phyloP scores from a whole-genome alignment of 306 rosid genomes.

The Myrica gale region DNA sequence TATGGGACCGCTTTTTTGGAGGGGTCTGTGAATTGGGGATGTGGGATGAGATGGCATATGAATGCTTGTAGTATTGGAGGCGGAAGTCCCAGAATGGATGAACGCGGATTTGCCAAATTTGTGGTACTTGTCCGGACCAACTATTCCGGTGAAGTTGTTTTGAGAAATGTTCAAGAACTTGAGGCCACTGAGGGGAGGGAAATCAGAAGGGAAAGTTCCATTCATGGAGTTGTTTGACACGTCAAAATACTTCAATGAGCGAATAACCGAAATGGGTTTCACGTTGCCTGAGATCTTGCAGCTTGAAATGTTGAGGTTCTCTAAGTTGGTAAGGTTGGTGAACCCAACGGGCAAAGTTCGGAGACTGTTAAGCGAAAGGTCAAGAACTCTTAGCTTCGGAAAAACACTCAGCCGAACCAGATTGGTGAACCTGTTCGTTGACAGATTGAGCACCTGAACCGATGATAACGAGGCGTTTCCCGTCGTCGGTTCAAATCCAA shows the following conservation, averaged over 20 bases:
- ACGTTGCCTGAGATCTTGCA: slow-evolving; percentile 56
- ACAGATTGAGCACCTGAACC: slow-evolving; percentile 63
- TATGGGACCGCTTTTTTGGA: slow-evolving; percentile 21
- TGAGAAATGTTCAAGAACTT: slow-evolving; percentile 61
- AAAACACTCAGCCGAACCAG: slow-evolving; percentile 52
- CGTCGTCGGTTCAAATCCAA: slow-evolving; percentile 36
- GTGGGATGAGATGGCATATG: slow-evolving; percentile 4
- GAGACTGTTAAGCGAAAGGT: slow-evolving; percentile 61
- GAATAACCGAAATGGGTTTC: slow-evolving; percentile 57
- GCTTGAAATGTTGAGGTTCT: slow-evolving; percentile 56
- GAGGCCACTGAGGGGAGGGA: slow-evolving; percentile 55
- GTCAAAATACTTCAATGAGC: slow-evolving; percentile 52
- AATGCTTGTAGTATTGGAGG: slow-evolving; percentile 20
- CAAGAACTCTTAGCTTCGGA: slow-evolving; percentile 45
- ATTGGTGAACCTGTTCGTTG: slow-evolving; percentile 75
- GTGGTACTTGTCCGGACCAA: slow-evolving; percentile 18
- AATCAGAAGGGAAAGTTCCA: slow-evolving; percentile 79
- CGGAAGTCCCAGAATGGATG: slow-evolving; percentile 48
- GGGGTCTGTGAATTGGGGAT: slow-evolving; percentile 20
- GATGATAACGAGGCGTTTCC: slow-evolving; percentile 38
- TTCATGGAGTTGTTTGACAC: slow-evolving; percentile 59
- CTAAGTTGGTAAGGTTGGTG: slow-evolving; percentile 42
- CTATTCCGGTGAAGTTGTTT: slow-evolving; percentile 51
- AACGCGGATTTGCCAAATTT: slow-evolving; percentile 64
- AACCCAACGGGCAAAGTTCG: slow-evolving; percentile 55